Conservation (phyloP, 768 basidiomycete species). For the Panellus pusillus region DNA sequence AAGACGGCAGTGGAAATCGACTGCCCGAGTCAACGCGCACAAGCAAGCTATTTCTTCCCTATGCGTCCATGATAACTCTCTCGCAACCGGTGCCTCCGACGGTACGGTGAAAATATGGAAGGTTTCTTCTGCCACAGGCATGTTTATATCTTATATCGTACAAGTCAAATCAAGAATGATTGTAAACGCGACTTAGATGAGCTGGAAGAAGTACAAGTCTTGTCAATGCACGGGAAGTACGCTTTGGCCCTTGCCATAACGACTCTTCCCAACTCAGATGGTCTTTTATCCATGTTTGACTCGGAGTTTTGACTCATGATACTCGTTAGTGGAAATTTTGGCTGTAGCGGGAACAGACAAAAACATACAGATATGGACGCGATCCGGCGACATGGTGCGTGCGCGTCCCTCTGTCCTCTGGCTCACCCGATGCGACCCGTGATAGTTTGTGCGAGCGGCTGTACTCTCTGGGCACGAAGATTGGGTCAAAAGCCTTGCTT, state of each 20-base stretch:
- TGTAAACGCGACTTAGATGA: slow-evolving; percentile 28
- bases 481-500: slow-evolving; percentile 85
- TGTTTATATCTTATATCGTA: slow-evolving; percentile 27
- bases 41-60: slow-evolving; percentile 68
- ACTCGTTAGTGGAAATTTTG: slow-evolving; percentile 56
- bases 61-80: slow-evolving; percentile 42
- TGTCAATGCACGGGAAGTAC: slow-evolving; percentile 68
- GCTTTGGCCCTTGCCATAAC: slow-evolving; percentile 70
- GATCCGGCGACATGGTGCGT: slow-evolving; percentile 57
- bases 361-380: slow-evolving; percentile 75
- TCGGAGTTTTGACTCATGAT: slow-evolving; percentile 4
- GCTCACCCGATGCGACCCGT: neutral
- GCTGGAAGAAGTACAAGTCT: slow-evolving; percentile 50
- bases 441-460: slow-evolving; percentile 60
- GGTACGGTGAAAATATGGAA: slow-evolving; percentile 76
- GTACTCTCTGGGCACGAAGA: slow-evolving; percentile 87
- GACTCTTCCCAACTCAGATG: slow-evolving; percentile 64
- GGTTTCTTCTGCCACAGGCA: slow-evolving; percentile 29
- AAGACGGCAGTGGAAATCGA: slow-evolving; percentile 56
- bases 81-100: slow-evolving; percentile 86
- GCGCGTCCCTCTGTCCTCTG: slow-evolving; percentile 1
- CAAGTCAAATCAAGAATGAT: slow-evolving; percentile 7
- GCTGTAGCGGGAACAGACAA: slow-evolving; percentile 83
- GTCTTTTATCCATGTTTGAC: slow-evolving; percentile 37
- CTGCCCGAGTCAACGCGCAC: slow-evolving; percentile 57